Base-by-base conservation (phyloP, 441 rosid species). In the Pelargonium myrrhifolium region DNA sequence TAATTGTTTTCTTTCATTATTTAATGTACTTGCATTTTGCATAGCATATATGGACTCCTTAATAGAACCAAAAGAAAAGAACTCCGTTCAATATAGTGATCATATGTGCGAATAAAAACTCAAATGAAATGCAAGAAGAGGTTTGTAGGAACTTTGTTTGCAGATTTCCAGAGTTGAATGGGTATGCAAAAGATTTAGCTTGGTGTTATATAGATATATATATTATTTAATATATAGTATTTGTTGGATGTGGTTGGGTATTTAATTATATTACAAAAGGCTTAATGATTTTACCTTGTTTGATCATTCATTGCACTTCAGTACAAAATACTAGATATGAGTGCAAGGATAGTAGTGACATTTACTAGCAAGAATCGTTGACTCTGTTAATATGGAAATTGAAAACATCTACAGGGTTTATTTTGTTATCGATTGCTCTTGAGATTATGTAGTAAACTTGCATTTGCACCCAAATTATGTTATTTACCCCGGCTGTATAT, bases 1-100 rank as follows among this genome's bases (percentile, higher is more conserved):
- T 14, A 35, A 42, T 53, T 1, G 56, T 51, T 61, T 56, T 64
- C 72, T 45, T 21, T 6, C 26, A 43, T 24, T 68, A 49, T 7
- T 53, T 53, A 53, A 53, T 53, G 59, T 53, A 10, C 7, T 18
- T 53, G 59, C 21, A 20, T 53, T 53, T 17, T 18, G 59, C 18
- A 53, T 15, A 17, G 59, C 21, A 18, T 18, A 3, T 24, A 53
- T 3, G 6, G 17, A 53, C 21, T 53, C 59, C 24, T 53, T 53
- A 53, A 15, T 18, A 53, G 6, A 53, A 53, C 24, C 59, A 15
- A 17, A 18, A 53, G 6, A 53, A 15, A 1, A 53, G 17, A 43
- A 9, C n/a, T 53, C 20, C 24, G 24, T 18, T 53, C 59, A 9
- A 17, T 18, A 18, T 5, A 53, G 59, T 53, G 59, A 51, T 17